Evolutionary conservation across 768 basidiomycete genomes (phyloP), one percentile per base, ranked within the genome.

Genomic region (Austroboletus eburneus): DNA sequence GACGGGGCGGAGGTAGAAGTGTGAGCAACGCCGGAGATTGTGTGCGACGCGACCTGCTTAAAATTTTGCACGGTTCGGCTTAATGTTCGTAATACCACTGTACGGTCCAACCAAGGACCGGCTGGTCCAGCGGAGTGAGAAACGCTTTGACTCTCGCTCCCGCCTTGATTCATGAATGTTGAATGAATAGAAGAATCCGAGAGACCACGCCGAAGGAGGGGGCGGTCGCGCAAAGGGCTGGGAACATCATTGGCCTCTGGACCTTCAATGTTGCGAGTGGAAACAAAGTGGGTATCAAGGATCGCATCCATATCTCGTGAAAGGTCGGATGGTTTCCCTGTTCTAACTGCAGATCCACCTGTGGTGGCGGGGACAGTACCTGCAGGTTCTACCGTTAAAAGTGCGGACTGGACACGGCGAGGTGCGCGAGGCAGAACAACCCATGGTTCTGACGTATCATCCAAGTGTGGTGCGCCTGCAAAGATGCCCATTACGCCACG

Each of bases 131-230:
- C 34, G 38, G 45, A 38, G 35, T 37, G 29, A 33, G 16, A 1
- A 29, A 3, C 5, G 12, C 7, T 39, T 30, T 48, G 39, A 22
- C 40, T 42, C 49, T 45, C 20, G 24, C 70, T 67, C n/a, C 72
- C 72, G 5, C 64, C 71, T 39, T 86, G 78, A 45, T 68, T 73
- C 49, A 81, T 69, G 67, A 88, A 95, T 0, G 90, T 90, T 4
- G 90, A 86, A 51, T 83, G 88, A 50, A 97, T 92, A 2, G 91
- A 94, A 1, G 92, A 94, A 63, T 97, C 95, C 2, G 89, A 91
- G 41, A 96, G 66, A 2, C 92, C 91, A 44, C 94, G 78, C 23
- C 85, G 77, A 32, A 81, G 79, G 7, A 93, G 70, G 16, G 83
- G 80, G 18, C 81, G 80, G 39, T 85, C 75, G 21, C 83, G 66